Evolutionary conservation across 768 basidiomycete species (phyloP).

Genomic region (Mycena maculata): DNA sequence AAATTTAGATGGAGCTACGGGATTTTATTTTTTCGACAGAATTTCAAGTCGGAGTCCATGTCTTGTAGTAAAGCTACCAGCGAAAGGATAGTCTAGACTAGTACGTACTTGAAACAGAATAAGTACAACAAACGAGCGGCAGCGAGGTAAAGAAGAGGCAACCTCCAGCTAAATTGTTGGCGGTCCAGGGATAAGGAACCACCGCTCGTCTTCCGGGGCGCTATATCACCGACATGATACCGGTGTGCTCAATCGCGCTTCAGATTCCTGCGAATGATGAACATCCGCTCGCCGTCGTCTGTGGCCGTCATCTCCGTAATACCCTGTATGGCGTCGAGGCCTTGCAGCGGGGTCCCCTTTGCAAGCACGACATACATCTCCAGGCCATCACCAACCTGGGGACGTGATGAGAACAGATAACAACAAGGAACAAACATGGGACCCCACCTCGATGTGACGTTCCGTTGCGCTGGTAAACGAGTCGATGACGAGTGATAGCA

Average conservation of each 20-base stretch:
- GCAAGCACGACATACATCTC: constrained; percentile 92
- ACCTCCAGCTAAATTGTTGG: neutral
- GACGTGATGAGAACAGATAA: constrained; percentile 2
- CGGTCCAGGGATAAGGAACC: neutral
- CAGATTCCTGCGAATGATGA: constrained; percentile 79
- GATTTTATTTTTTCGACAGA: no score
- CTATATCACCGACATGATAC: constrained; percentile 4
- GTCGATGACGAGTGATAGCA: constrained; percentile 91
- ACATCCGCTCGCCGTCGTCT: constrained; percentile 78
- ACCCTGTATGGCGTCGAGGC: constrained; percentile 65
- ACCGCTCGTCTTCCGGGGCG: neutral
- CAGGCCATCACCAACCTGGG: constrained; percentile 92
- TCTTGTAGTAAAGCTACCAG: neutral
- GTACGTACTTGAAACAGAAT: constrained; percentile 5
- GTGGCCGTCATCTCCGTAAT: constrained; percentile 72
- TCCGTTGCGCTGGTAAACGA: constrained; percentile 98
- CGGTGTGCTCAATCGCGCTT: constrained; percentile 75
- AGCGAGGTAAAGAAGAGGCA: neutral
- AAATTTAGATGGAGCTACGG: no score
- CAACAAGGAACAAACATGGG: constrained; percentile 13
- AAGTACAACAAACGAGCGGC: constrained; percentile 16
- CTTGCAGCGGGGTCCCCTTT: constrained; percentile 70
- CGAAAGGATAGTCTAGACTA: constrained; percentile 3
- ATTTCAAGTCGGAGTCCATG: neutral
- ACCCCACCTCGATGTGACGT: constrained; percentile 92